A percentile compares a stretch with the other conserved stretches of the same genome.
Conservation (phyloP, 148 eudicot genomes). For the Nepenthes mirabilis region DNA sequence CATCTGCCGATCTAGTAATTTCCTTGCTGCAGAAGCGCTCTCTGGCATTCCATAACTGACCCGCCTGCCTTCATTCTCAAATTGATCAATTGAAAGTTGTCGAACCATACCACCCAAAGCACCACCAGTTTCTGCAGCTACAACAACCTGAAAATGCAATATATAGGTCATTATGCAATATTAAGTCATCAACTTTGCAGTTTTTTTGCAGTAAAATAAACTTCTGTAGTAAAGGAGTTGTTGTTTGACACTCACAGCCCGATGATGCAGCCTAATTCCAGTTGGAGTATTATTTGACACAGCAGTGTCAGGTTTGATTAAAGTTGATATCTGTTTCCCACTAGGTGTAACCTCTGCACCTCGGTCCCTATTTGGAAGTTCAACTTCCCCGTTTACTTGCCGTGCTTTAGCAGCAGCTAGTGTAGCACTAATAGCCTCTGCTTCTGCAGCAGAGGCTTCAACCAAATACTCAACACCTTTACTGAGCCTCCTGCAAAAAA, state of each 20-base stretch:
- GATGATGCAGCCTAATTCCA: constrained; percentile 90
- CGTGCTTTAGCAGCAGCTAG: constrained; percentile 98
- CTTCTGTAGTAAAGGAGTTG: not conserved
- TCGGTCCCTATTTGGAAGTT: constrained; percentile 85
- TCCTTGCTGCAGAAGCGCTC: constrained; percentile 90
- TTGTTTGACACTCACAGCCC: constrained; percentile 65
- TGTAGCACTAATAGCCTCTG: constrained; percentile 90
- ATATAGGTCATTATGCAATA: constrained; percentile 3
- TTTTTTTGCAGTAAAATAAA: not conserved
- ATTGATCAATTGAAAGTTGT: constrained; percentile 94
- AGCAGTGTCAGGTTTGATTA: constrained; percentile 75
- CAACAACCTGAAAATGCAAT: constrained; percentile 60
- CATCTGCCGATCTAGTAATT: constrained; percentile 92
- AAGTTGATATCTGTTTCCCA: constrained; percentile 56
- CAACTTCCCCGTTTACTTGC: constrained; percentile 83
- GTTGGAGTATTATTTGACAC: constrained; percentile 52
- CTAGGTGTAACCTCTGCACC: constrained; percentile 97
- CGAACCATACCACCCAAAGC: constrained; percentile 98
- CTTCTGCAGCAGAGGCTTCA: constrained; percentile 97
- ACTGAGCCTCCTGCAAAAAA: constrained; percentile 61
- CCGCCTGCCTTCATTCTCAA: constrained; percentile 97
- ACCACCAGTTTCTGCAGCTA: constrained; percentile 97
- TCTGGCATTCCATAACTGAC: constrained; percentile 99
- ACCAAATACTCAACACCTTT: constrained; percentile 94
- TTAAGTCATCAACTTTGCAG: not conserved